A percentile compares a stretch with the other conserved stretches of the same genome.
Evolutionary conservation across 371 early-diverging fungal genomes (phyloP).

Genomic region (Synchytrium microbalum): DNA sequence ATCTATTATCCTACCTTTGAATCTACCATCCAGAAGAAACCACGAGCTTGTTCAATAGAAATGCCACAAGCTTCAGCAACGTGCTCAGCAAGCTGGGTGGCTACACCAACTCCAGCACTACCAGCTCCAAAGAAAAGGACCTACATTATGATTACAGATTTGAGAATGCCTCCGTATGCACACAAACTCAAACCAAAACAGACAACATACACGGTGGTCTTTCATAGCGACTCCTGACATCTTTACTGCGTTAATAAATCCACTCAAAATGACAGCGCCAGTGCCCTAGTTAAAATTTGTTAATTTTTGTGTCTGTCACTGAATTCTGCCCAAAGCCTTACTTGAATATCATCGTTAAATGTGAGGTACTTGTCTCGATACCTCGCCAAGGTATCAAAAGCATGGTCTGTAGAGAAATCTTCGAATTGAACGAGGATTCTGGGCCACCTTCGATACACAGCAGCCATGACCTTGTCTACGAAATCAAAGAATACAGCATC

Average conservation of each 20-base stretch:
- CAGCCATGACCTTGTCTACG: conserved; percentile 69
- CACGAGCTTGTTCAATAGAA: conserved; percentile 61
- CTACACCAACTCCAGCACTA: conserved; percentile 84
- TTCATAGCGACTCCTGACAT: conserved; percentile 48
- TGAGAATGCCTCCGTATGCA: too few species aligned
- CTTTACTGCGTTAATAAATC: conserved; percentile 80
- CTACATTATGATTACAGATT: too few species aligned
- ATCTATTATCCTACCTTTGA: too few species aligned
- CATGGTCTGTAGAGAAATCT: conserved; percentile 83
- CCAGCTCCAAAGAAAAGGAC: conserved; percentile 86
- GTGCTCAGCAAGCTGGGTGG: conserved; percentile 69
- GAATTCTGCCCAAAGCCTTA: conserved; percentile 7
- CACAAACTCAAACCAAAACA: too few species aligned
- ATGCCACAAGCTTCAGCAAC: conserved; percentile 51
- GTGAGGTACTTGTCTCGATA: conserved; percentile 56
- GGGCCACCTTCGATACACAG: conserved; percentile 54
- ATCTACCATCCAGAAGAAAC: conserved; percentile 77
- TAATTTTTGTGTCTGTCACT: not conserved
- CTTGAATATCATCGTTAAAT: conserved; percentile 73
- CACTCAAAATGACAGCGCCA: conserved; percentile 84
- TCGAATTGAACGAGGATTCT: conserved; percentile 82
- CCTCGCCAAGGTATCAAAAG: conserved; percentile 24
- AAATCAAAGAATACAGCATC: conserved; percentile 68
- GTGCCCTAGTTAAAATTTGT: conserved; percentile 48
- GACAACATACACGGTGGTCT: conserved; percentile 72